Evolutionary conservation across 1,284 basidiomycete species (phyloP).

Genomic region (Tilletia caries): DNA sequence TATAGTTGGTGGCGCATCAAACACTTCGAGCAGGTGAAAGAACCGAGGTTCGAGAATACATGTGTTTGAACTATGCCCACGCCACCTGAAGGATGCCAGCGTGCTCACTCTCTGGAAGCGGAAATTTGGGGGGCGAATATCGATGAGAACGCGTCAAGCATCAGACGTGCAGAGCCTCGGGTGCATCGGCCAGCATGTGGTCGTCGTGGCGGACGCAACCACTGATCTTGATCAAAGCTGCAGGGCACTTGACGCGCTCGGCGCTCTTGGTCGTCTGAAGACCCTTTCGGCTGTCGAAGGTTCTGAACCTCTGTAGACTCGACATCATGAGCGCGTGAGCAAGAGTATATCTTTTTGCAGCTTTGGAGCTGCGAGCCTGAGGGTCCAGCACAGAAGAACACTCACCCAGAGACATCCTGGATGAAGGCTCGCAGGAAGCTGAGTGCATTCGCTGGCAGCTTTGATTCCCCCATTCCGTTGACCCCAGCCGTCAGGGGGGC

Average conservation of each 20-base stretch:
- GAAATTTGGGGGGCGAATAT: neutral
- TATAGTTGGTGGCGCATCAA: no score
- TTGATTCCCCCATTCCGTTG: neutral
- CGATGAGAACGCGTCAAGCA: no score
- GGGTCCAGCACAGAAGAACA: no score
- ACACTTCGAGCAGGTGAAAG: no score
- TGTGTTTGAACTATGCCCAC: no score
- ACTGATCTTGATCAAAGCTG: neutral
- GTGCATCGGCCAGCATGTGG: no score
- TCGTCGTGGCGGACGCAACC: neutral
- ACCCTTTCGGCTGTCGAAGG: no score
- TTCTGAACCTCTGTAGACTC: neutral
- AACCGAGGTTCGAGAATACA: no score
- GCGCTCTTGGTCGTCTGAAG: neutral
- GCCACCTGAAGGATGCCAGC: no score
- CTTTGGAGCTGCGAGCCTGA: no score
- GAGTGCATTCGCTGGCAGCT: neutral
- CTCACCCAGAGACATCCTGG: conserved; percentile 3
- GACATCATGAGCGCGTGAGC: neutral
- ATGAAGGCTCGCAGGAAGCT: neutral
- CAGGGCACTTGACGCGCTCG: neutral
- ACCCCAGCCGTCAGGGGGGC: neutral
- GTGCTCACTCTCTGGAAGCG: neutral
- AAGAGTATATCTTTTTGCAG: no score
- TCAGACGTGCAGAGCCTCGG: no score